Conservation (phyloP, 495 filamentous ascomycete species). For the Aspergillus heteromorphus region DNA sequence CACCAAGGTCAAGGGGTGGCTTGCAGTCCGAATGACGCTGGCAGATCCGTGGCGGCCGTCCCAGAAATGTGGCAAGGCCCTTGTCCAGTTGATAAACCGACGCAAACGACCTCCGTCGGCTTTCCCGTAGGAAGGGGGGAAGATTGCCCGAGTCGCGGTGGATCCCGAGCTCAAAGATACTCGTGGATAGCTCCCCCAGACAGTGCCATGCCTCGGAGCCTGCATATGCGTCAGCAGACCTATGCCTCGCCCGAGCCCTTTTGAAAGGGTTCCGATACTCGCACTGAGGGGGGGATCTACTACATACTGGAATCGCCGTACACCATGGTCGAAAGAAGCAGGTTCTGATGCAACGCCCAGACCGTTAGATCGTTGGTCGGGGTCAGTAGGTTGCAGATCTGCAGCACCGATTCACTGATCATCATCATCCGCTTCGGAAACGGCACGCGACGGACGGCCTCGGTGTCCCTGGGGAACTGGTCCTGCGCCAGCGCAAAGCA, state of each 20-base stretch:
- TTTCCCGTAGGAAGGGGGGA: constrained; percentile 41
- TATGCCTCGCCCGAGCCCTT: too few relatives aligned
- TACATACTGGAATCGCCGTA: constrained; percentile 28
- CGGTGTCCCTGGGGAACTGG: constrained; percentile 3
- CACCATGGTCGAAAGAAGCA: constrained; percentile 18
- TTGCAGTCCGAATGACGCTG: constrained; percentile 46
- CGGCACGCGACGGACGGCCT: constrained; percentile 4
- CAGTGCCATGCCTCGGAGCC: constrained; percentile 25
- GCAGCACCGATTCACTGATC: constrained; percentile 20
- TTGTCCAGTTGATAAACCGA: constrained; percentile 47
- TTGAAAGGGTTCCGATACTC: too few relatives aligned
- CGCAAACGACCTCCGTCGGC: constrained; percentile 45
- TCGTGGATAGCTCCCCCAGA: constrained; percentile 28
- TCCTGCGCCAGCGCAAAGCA: constrained; percentile 20
- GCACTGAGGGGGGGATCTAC: too few relatives aligned
- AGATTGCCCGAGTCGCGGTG: constrained; percentile 41
- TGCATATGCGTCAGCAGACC: constrained; percentile 6
- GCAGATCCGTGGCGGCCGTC: constrained; percentile 48
- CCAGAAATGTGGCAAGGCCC: constrained; percentile 45
- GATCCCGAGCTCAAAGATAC: constrained; percentile 48
- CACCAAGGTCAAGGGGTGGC: constrained; percentile 49
- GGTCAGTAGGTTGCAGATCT: constrained; percentile 28
- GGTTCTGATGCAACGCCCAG: constrained; percentile 29
- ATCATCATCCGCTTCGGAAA: constrained; percentile 26
- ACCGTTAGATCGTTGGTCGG: constrained; percentile 28